Percentiles rank a stretch among this genome's conserved stretches.
phyloP scores from a whole-genome alignment of 495 filamentous ascomycete genomes.

The Apodospora peruviana region DNA sequence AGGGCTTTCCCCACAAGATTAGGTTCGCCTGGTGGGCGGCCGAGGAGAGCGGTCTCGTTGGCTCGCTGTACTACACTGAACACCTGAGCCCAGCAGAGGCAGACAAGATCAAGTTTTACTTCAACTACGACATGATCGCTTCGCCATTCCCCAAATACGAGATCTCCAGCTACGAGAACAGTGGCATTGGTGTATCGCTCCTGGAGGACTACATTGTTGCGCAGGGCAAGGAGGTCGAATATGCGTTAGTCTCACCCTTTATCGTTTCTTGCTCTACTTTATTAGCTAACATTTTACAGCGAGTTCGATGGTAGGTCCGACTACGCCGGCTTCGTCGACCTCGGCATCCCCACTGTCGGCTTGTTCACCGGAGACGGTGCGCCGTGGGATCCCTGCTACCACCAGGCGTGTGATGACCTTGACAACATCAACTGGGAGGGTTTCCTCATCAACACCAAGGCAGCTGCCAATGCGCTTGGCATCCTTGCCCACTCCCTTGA shows the following conservation, averaged over 20 bases:
- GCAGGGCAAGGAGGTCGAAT: slow-evolving; percentile 23
- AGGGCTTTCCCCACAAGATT: slow-evolving; percentile 53
- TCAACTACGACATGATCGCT: slow-evolving; percentile 79
- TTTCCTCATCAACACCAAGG: slow-evolving; percentile 54
- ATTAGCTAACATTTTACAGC: no score
- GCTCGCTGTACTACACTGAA: slow-evolving; percentile 55
- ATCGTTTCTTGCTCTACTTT: no score
- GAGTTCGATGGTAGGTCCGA: slow-evolving; percentile 60
- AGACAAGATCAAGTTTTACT: slow-evolving; percentile 57
- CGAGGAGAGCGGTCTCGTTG: slow-evolving; percentile 60
- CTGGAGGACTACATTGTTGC: slow-evolving; percentile 24
- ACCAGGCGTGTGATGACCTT: slow-evolving; percentile 52
- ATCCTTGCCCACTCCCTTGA: slow-evolving; percentile 44
- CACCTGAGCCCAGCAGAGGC: slow-evolving; percentile 30
- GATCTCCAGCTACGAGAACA: slow-evolving; percentile 42
- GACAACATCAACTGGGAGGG: slow-evolving; percentile 56
- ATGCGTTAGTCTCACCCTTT: slow-evolving; percentile 9
- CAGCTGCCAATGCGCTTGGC: slow-evolving; percentile 50
- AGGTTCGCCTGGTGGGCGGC: slow-evolving; percentile 68
- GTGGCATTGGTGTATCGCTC: slow-evolving; percentile 28
- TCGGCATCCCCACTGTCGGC: slow-evolving; percentile 55
- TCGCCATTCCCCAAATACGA: slow-evolving; percentile 61
- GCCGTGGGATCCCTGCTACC: slow-evolving; percentile 58
- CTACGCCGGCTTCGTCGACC: slow-evolving; percentile 59
- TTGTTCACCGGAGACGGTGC: slow-evolving; percentile 61